Evolutionary conservation across 192 early-diverging fungal genomes (phyloP).

Genomic region (Jimgerdemannia lactiflua): DNA sequence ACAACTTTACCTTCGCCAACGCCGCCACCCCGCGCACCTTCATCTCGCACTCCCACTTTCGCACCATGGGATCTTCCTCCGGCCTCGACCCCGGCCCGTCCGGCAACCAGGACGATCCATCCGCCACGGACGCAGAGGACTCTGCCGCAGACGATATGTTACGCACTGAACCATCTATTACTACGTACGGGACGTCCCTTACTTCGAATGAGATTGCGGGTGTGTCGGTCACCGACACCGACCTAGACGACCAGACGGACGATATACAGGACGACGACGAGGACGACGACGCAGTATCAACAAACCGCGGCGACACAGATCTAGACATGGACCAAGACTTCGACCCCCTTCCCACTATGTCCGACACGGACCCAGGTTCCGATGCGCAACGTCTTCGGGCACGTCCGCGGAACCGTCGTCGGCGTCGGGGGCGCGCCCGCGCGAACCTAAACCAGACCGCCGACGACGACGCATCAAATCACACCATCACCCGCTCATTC

Average conservation of each 20-base stretch:
- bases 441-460: no score
- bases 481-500: neutral
- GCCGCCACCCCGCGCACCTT: constrained; percentile 13
- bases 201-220: neutral
- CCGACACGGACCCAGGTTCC: neutral
- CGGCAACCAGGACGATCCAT: no score
- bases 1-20: constrained; percentile 57
- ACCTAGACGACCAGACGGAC: neutral
- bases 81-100: no score
- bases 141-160: no score
- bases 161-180: neutral
- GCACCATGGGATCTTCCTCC: no score
- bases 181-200: neutral
- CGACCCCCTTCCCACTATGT: constrained; percentile 12
- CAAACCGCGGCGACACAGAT: constrained; percentile 18
- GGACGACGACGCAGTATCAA: neutral
- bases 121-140: no score
- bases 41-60: constrained; percentile 6
- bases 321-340: constrained; percentile 13
- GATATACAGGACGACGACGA: neutral
- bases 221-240: no score
- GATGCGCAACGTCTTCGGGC: no score
- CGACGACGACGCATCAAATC: constrained; percentile 1
- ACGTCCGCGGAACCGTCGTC: neutral
- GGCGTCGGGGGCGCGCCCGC: constrained; percentile 3